Evolutionary conservation across 2,329 filamentous ascomycete genomes (phyloP).

Genomic region (Cryphonectria japonica): DNA sequence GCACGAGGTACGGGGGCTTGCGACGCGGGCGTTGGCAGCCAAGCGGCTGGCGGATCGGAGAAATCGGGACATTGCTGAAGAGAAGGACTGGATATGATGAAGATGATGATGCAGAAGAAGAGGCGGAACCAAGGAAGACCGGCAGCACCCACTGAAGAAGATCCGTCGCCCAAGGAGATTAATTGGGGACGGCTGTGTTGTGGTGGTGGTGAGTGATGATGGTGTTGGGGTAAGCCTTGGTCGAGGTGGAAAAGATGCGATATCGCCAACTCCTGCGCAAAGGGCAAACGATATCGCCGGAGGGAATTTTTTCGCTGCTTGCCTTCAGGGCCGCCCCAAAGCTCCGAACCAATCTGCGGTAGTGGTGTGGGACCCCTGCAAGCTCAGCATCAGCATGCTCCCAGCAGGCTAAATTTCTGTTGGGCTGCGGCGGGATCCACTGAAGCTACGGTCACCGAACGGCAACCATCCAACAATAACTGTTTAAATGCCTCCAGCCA

Average conservation of each 20-base stretch:
- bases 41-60: slow-evolving; percentile 50
- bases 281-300: slow-evolving; percentile 10
- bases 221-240: not conserved
- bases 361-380: slow-evolving; percentile 17
- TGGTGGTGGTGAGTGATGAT: not conserved
- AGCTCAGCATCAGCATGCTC: slow-evolving; percentile 18
- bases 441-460: slow-evolving; percentile 26
- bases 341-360: slow-evolving; percentile 23
- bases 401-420: slow-evolving; percentile 29
- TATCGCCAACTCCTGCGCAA: slow-evolving; percentile 10
- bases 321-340: slow-evolving; percentile 14
- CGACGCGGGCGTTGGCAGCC: slow-evolving; percentile 42
- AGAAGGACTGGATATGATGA: slow-evolving; percentile 24
- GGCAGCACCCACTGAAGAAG: not conserved
- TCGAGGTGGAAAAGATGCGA: slow-evolving; percentile 4
- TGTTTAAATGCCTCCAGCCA: not conserved
- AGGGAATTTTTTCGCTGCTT: slow-evolving; percentile 25
- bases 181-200: slow-evolving; percentile 2
- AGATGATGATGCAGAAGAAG: not conserved
- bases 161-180: slow-evolving; percentile 6
- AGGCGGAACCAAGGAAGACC: not conserved
- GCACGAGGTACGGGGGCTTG: slow-evolving; percentile 32
- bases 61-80: slow-evolving; percentile 48
- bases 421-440: slow-evolving; percentile 21
- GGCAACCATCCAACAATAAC: not conserved